Evolutionary conservation across 148 eudicot genomes (phyloP).

Genomic region (Agrostemma githago): DNA sequence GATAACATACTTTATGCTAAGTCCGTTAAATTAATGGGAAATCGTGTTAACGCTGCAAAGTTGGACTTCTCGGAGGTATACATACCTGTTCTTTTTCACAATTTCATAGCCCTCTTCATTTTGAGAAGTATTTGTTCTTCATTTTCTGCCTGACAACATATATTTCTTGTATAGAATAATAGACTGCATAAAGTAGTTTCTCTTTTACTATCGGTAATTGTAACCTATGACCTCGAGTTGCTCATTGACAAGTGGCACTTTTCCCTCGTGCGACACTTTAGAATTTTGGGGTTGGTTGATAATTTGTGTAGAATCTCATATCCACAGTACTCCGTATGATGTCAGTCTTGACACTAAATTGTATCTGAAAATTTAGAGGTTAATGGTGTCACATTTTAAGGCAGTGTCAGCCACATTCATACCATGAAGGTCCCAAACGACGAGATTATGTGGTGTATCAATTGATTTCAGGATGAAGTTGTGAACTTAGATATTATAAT

Average conservation of each 20-base stretch:
- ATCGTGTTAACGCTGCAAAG: slow-evolving; percentile 76
- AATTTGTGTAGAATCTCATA: not conserved
- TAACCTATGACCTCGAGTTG: too few relatives aligned
- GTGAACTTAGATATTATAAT: not conserved
- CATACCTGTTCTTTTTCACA: not conserved
- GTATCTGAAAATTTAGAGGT: too few relatives aligned
- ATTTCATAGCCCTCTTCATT: too few relatives aligned
- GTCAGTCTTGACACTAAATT: too few relatives aligned
- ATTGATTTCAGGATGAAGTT: too few relatives aligned
- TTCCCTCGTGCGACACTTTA: not conserved
- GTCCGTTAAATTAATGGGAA: slow-evolving; percentile 77
- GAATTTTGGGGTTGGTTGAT: not conserved
- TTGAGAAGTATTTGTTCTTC: not conserved
- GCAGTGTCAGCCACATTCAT: too few relatives aligned
- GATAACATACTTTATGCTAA: slow-evolving; percentile 87
- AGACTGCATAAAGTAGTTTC: too few relatives aligned
- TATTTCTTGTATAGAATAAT: too few relatives aligned
- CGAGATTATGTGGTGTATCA: not conserved
- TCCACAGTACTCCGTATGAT: too few relatives aligned
- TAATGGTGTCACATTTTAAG: too few relatives aligned
- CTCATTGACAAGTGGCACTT: too few relatives aligned
- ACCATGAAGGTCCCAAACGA: not conserved
- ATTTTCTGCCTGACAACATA: not conserved
- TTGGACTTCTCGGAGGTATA: slow-evolving; percentile 91
- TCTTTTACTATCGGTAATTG: too few relatives aligned